Evolutionary conservation across 2,329 filamentous ascomycete genomes (phyloP).

Genomic region (Ascochyta koolunga): DNA sequence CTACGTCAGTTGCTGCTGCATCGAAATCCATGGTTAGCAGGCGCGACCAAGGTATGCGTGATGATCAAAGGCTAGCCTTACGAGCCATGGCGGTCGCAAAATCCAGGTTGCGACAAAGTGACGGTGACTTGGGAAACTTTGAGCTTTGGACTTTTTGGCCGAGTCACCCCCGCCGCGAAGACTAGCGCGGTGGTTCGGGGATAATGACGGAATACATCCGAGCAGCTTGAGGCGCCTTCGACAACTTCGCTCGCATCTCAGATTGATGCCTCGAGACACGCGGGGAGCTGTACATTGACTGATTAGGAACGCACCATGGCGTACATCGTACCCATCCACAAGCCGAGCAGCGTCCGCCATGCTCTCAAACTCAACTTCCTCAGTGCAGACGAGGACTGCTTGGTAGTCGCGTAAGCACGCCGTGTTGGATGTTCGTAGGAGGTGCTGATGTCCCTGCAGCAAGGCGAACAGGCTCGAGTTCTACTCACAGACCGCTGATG

Average conservation of each 20-base stretch:
- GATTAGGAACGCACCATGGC: constrained; percentile 66
- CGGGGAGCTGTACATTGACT: not conserved
- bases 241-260: constrained; percentile 7
- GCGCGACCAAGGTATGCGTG: not conserved
- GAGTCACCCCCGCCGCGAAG: constrained; percentile 12
- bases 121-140: constrained; percentile 6
- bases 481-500: constrained; percentile 71
- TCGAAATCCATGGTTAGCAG: constrained; percentile 12
- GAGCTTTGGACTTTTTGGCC: not conserved
- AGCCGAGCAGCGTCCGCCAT: constrained; percentile 88
- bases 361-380: constrained; percentile 82
- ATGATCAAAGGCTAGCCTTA: constrained; percentile 23
- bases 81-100: constrained; percentile 32
- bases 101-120: constrained; percentile 11
- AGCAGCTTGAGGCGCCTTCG: constrained; percentile 9
- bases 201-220: constrained; percentile 43
- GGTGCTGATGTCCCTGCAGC: constrained; percentile 45
- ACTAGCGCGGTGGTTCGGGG: constrained; percentile 24
- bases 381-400: constrained; percentile 74
- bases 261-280: not conserved
- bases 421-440: not conserved
- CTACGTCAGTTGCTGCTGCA: constrained; percentile 34
- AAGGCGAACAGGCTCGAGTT: constrained; percentile 87
- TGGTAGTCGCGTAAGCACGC: constrained; percentile 80
- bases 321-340: constrained; percentile 92